These are phyloP conservation scores for Chytridium lagenaria DNA, from an alignment of 371 early-diverging fungal species.

Conservation along the genomic window DNA sequence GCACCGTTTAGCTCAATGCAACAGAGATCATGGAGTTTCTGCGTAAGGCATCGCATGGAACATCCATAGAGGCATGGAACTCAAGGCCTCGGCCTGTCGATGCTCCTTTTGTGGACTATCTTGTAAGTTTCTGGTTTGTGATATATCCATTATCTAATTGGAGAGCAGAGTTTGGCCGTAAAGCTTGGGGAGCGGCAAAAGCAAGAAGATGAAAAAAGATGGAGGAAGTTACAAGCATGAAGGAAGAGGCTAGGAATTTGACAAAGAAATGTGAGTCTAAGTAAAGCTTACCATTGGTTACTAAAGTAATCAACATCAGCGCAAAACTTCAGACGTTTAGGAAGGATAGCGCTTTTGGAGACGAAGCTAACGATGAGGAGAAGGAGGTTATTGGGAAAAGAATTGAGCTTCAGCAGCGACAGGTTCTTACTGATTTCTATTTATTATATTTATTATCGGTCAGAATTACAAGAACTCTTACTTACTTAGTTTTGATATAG, in stretches of 20 bases:
- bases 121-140: neutral
- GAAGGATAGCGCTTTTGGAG: constrained; percentile 84
- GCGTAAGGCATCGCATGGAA: neutral
- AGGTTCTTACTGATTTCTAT: constrained; percentile 46
- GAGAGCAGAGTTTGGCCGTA: neutral
- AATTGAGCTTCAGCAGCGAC: constrained; percentile 83
- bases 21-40: neutral
- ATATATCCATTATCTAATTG: neutral
- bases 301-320: too few relatives aligned
- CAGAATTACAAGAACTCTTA: too few relatives aligned
- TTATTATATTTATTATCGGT: neutral
- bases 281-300: too few relatives aligned
- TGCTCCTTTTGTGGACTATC: neutral
- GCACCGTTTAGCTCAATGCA: too few relatives aligned
- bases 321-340: constrained; percentile 80
- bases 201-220: neutral
- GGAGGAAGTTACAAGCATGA: neutral
- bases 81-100: neutral
- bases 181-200: neutral
- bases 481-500: constrained; percentile 21
- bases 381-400: constrained; percentile 84
- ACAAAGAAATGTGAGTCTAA: neutral
- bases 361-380: constrained; percentile 85
- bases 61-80: neutral
- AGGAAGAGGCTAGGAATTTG: neutral